These are phyloP conservation scores for Amanita rimosa DNA, from an alignment of 768 basidiomycete genomes.

Conservation along the genomic window DNA sequence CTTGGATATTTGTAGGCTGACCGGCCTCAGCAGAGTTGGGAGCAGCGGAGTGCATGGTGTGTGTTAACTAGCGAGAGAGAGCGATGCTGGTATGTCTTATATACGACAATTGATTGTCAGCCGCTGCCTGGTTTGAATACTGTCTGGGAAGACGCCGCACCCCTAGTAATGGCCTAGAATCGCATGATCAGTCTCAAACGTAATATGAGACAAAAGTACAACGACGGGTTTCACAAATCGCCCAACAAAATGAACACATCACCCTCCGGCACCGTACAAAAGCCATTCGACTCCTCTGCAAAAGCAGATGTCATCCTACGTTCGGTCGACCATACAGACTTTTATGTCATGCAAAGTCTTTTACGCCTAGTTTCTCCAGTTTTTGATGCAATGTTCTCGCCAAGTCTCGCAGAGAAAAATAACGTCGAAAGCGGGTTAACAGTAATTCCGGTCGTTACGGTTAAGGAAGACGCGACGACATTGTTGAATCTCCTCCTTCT, in stretches of 20 bases:
- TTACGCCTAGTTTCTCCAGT: slow-evolving; percentile 19
- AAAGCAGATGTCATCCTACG: slow-evolving; percentile 16
- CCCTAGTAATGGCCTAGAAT: too few relatives aligned
- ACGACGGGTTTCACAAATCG: not conserved
- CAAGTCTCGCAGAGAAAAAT: slow-evolving; percentile 4
- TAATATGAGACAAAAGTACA: too few relatives aligned
- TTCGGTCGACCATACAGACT: slow-evolving; percentile 19
- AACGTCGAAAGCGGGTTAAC: not conserved
- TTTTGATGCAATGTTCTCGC: slow-evolving; percentile 21
- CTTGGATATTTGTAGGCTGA: too few relatives aligned
- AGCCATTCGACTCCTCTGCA: slow-evolving; percentile 5
- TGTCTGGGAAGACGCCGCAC: too few relatives aligned
- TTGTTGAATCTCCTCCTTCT: slow-evolving; percentile 6
- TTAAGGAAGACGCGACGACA: slow-evolving; percentile 8
- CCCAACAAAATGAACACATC: too few relatives aligned
- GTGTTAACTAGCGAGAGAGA: too few relatives aligned
- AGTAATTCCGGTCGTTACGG: slow-evolving; percentile 1
- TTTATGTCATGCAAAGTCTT: slow-evolving; percentile 16
- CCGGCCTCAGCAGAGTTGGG: too few relatives aligned
- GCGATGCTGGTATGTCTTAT: too few relatives aligned
- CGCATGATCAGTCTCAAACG: too few relatives aligned
- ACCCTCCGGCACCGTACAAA: not conserved
- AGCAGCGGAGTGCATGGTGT: too few relatives aligned
- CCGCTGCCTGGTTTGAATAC: too few relatives aligned
- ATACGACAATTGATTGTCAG: too few relatives aligned